These are phyloP conservation scores for Passiflora organensis DNA, from an alignment of 345 rosid genomes.

Conservation along the genomic window DNA sequence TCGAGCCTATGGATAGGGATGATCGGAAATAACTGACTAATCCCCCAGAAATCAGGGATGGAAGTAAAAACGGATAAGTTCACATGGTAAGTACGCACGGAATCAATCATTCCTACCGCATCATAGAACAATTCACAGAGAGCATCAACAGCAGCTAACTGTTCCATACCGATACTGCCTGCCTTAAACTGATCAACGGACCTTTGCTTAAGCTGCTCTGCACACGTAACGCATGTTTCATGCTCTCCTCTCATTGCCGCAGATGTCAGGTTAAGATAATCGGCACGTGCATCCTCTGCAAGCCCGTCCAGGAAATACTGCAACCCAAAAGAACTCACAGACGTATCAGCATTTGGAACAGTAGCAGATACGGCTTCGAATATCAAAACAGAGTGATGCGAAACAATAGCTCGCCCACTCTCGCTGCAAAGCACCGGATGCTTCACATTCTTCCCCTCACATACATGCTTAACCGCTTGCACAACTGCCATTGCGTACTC, in stretches of 20 bases:
- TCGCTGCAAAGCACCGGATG: conserved; percentile 87
- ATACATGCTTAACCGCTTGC: conserved; percentile 48
- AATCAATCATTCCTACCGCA: conserved; percentile 47
- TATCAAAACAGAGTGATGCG: conserved; percentile 78
- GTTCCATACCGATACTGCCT: conserved; percentile 69
- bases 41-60: conserved; percentile 96
- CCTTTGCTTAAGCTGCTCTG: conserved; percentile 78
- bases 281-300: conserved; percentile 58
- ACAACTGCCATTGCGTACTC: conserved; percentile 94
- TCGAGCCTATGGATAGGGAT: conserved; percentile 82
- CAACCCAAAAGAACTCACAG: conserved; percentile 29
- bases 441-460: conserved; percentile 61
- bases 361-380: conserved; percentile 69
- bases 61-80: conserved; percentile 91
- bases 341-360: conserved; percentile 6
- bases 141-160: conserved; percentile 78
- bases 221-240: conserved; percentile 55
- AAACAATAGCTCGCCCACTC: conserved; percentile 87
- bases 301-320: conserved; percentile 56
- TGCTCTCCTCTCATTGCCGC: conserved; percentile 65
- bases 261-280: conserved; percentile 41
- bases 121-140: conserved; percentile 67
- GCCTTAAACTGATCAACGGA: conserved; percentile 77
- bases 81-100: conserved; percentile 62
- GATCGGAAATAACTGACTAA: conserved; percentile 84